These are phyloP conservation scores for Salix purpurea DNA, from an alignment of 345 rosid genomes.

Conservation along the genomic window DNA sequence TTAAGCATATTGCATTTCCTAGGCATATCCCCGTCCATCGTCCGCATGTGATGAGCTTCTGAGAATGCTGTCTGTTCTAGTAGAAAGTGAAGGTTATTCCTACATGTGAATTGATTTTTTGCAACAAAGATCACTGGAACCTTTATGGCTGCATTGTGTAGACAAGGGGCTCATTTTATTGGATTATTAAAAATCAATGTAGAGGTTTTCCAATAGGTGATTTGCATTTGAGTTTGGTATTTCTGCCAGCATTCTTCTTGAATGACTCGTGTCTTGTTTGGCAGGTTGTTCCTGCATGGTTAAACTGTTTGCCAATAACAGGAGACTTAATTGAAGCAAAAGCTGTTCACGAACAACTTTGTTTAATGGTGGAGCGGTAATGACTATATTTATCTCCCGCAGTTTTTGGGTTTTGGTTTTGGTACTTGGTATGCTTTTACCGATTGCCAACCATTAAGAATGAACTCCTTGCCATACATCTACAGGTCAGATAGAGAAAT, in stretches of 20 bases:
- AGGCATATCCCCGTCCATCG: not conserved
- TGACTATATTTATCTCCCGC: not conserved
- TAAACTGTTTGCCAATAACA: slow-evolving; percentile 89
- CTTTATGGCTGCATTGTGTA: not conserved
- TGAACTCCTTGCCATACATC: slow-evolving; percentile 6
- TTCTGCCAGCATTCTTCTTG: not conserved
- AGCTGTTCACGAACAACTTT: slow-evolving; percentile 93
- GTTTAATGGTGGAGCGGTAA: slow-evolving; percentile 95
- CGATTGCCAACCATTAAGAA: not conserved
- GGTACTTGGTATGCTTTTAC: not conserved
- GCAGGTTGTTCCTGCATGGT: slow-evolving; percentile 96
- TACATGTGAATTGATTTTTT: not conserved
- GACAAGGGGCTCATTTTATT: not conserved
- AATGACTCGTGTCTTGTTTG: slow-evolving; percentile 1
- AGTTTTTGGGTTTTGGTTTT: not conserved
- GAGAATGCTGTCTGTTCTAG: not conserved
- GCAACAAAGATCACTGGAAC: not conserved
- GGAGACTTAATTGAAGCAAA: slow-evolving; percentile 97
- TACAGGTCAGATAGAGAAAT: slow-evolving; percentile 82
- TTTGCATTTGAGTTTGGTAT: not conserved
- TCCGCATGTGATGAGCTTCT: not conserved
- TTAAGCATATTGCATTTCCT: not conserved
- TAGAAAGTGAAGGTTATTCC: not conserved
- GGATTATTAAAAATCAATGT: not conserved
- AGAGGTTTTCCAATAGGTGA: not conserved